Evolutionary conservation across 306 rosid species (phyloP), one percentile per base, ranked within the genome.

Genomic region (Calophaca sinica): DNA sequence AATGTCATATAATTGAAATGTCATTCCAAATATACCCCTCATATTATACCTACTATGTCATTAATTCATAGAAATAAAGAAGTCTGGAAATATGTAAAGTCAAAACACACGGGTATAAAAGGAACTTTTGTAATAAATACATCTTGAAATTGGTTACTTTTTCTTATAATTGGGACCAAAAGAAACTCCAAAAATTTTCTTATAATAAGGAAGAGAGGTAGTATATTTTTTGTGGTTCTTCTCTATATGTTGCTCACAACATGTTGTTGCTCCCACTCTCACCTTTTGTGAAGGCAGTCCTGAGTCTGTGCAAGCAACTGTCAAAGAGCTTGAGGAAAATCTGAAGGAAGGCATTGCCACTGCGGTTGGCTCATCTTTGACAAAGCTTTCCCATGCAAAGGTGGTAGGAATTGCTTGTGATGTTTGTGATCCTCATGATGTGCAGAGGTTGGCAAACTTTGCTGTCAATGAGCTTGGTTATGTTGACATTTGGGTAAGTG

Each of bases 401-500:
- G 97, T 94, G 51, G 88, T 87, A 14, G 98, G 98, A 71, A 85
- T 89, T 74, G 87, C 91, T 15, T 91, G 96, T 62, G 91, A 94
- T 82, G 98, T 94, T 77, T 88, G 93, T 36, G 90, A 90, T 63
- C 86, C 96, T 14, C 62, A 76, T 4, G 97, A 90, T 76, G 97
- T 91, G 52, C 88, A 84, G 70, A 91, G 89, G 15, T 78, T 91
- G 81, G 89, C 96, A 5, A 76, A 83, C 71, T 94, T 87, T 65
- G 88, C 96, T 44, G 73, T 88, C 11, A 70, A 66, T 39, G 86
- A 94, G 82, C 87, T 94, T 14, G 97, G 97, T 65, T 44, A 85
- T 67, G 76, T 94, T 64, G 96, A 90, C 81, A 90, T 94, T 82
- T 94, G 98, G 98, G 98, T 94, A 59, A 83, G 91, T 70, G 20